A percentile compares a stretch with the other conserved stretches of the same genome.
These are phyloP conservation scores for Hymenochaete sp. DNA, from an alignment of 1,284 basidiomycete genomes.

Conservation along the genomic window DNA sequence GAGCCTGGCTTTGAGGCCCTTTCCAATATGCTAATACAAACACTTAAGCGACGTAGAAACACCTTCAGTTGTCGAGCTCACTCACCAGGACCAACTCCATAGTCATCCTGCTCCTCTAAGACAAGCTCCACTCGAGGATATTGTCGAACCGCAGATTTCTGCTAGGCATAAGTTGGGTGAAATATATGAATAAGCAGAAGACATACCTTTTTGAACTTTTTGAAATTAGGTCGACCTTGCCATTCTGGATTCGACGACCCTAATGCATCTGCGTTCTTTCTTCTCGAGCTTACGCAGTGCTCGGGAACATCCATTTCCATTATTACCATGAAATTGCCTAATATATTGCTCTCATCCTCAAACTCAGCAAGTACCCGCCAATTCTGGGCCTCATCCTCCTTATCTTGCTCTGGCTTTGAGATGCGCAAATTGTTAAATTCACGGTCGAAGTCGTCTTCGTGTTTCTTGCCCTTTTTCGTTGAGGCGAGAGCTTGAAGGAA, in stretches of 20 bases:
- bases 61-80: no score
- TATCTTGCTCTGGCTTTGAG: conserved; percentile 51
- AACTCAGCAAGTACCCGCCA: conserved; percentile 69
- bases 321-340: conserved; percentile 83
- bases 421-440: conserved; percentile 81
- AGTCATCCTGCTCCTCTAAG: conserved; percentile 43
- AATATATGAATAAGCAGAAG: not conserved
- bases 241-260: conserved; percentile 41
- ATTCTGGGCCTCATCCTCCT: conserved; percentile 36
- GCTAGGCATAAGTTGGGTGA: conserved; percentile 3
- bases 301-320: conserved; percentile 57
- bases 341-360: conserved; percentile 52
- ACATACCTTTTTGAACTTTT: conserved; percentile 77
- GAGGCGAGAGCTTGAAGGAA: conserved; percentile 71
- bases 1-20: conserved; percentile 21
- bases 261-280: conserved; percentile 14
- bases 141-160: conserved; percentile 29
- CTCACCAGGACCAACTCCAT: conserved; percentile 47
- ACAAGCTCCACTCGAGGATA: conserved; percentile 43
- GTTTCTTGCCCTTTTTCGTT: conserved; percentile 58
- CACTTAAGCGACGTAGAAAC: no score
- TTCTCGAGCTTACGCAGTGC: conserved; percentile 17
- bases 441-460: conserved; percentile 69
- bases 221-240: conserved; percentile 66
- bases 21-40: conserved; percentile 45